phyloP scores from a whole-genome alignment of 1,139 yeast species.

The Suhomyces atakaporum region DNA sequence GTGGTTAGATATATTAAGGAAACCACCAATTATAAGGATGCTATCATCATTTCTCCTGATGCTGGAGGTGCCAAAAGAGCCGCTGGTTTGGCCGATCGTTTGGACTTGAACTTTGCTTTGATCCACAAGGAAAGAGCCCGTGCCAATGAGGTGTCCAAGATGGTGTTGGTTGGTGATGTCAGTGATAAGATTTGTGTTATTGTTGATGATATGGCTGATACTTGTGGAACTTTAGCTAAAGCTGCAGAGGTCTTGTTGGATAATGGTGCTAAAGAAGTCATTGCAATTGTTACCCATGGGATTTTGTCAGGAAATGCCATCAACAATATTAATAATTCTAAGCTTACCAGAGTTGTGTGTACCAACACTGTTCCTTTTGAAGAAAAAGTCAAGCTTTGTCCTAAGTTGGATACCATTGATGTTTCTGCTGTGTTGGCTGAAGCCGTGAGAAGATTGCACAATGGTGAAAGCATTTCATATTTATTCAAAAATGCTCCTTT shows the following conservation, averaged over 20 bases:
- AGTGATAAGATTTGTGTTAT: slow-evolving; percentile 81
- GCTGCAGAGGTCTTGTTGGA: slow-evolving; percentile 89
- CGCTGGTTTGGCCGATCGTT: slow-evolving; percentile 89
- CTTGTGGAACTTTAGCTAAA: slow-evolving; percentile 95
- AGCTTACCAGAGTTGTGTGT: slow-evolving; percentile 79
- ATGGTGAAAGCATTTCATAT: slow-evolving; percentile 81
- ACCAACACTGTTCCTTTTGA: slow-evolving; percentile 94
- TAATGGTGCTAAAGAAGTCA: slow-evolving; percentile 79
- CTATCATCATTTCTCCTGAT: slow-evolving; percentile 92
- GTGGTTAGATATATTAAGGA: slow-evolving; percentile 87
- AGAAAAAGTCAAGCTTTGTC: slow-evolving; percentile 68
- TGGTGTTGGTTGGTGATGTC: slow-evolving; percentile 98
- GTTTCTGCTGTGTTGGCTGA: slow-evolving; percentile 92
- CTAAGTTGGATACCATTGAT: slow-evolving; percentile 80
- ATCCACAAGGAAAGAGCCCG: slow-evolving; percentile 95
- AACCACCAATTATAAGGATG: slow-evolving; percentile 58
- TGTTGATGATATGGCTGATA: slow-evolving; percentile 98
- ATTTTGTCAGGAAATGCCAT: slow-evolving; percentile 88
- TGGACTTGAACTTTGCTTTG: slow-evolving; percentile 91
- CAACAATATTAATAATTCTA: slow-evolving; percentile 76
- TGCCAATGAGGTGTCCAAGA: slow-evolving; percentile 90
- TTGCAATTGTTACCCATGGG: slow-evolving; percentile 96
- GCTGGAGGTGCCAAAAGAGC: slow-evolving; percentile 99
- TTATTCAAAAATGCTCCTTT: slow-evolving; percentile 58
- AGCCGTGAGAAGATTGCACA: slow-evolving; percentile 91